These are phyloP conservation scores for Aspergillus bombycis DNA, from an alignment of 2,329 filamentous ascomycete species.

Conservation along the genomic window DNA sequence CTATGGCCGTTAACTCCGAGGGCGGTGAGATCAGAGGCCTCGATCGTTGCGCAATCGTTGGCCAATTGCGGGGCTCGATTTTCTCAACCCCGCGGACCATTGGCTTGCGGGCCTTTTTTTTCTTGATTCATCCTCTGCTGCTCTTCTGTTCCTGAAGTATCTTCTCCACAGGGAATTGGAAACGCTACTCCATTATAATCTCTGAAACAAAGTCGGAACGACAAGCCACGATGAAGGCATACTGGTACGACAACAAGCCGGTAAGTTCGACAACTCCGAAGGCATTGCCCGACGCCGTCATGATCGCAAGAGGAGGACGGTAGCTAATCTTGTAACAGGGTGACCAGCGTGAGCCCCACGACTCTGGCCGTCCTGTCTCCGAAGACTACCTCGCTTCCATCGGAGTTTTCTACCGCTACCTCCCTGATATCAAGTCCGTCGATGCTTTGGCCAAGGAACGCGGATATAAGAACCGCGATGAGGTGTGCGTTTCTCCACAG, in stretches of 20 bases:
- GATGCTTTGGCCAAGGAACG: conserved; percentile 74
- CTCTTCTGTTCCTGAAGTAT: conserved; percentile 2
- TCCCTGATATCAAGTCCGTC: conserved; percentile 67
- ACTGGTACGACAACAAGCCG: conserved; percentile 70
- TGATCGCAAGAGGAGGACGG: not conserved
- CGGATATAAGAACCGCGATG: conserved; percentile 91
- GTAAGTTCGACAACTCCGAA: conserved; percentile 44
- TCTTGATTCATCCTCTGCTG: conserved; percentile 1
- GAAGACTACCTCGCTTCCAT: conserved; percentile 69
- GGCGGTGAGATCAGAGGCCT: conserved; percentile 19
- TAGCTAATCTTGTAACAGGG: conserved; percentile 60
- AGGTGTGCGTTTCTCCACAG: conserved; percentile 83
- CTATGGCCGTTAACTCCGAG: conserved; percentile 22
- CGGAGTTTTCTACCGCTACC: conserved; percentile 78
- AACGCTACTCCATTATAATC: not conserved
- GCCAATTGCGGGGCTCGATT: conserved; percentile 35
- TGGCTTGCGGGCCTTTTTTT: conserved; percentile 8
- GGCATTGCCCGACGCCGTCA: not conserved
- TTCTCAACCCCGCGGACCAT: conserved; percentile 18
- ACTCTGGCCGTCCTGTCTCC: conserved; percentile 74
- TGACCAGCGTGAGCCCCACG: conserved; percentile 89
- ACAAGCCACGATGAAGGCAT: conserved; percentile 63
- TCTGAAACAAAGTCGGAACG: conserved; percentile 4
- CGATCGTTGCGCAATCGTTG: conserved; percentile 26
- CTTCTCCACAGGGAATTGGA: conserved; percentile 1